Evolutionary conservation across 139 green algal genomes (phyloP), one percentile per base, ranked within the genome.

Genomic region (Chlamydomonas sphaeroides): DNA sequence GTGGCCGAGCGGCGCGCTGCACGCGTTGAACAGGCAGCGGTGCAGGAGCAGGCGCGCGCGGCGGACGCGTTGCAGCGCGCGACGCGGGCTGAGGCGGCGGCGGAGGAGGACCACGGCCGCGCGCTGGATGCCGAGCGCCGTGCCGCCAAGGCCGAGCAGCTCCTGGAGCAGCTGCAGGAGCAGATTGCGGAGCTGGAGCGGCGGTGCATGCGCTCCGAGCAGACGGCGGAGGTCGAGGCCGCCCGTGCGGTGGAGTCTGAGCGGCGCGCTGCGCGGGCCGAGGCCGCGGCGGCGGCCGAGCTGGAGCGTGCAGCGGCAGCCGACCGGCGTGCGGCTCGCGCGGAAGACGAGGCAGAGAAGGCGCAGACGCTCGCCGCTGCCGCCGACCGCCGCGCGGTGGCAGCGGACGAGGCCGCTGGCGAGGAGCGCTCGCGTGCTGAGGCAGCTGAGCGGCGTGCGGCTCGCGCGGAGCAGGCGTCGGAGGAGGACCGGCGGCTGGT

Each of bases 121-220:
- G 61, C 45, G 5, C 36, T 84, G 33, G 65, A 66, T 33, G 77
- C 63, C 15, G 77, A 84, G 51, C 77, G 77, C 11, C 49, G 65
- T 0, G 77, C 77, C 7, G 65, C 61, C 26, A 49, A 42, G 35
- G 77, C 77, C 0, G 61, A 82, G 42, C 75, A 65, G 57, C 42
- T 75, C 48, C 18, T 75, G 33, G 35, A 67, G 36, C 15, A 84
- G 65, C 32, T 65, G 11, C 76, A 75, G 48, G 65, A 32, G 26
- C 65, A 67, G 48, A 8, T 6, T 0, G 25, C 59, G 2, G 77
- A 74, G 48, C 20, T 61, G 6, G 77, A 75, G 77, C 10, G 48
- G 5, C 48, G 69, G 26, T 23, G 48, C 3, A 33, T 65, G 32
- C 48, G 49, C 8, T 25, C 33, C 1, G 35, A 75, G 65, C 33